Evolutionary conservation across 2,329 filamentous ascomycete species (phyloP).

Genomic region (Alternaria atra): DNA sequence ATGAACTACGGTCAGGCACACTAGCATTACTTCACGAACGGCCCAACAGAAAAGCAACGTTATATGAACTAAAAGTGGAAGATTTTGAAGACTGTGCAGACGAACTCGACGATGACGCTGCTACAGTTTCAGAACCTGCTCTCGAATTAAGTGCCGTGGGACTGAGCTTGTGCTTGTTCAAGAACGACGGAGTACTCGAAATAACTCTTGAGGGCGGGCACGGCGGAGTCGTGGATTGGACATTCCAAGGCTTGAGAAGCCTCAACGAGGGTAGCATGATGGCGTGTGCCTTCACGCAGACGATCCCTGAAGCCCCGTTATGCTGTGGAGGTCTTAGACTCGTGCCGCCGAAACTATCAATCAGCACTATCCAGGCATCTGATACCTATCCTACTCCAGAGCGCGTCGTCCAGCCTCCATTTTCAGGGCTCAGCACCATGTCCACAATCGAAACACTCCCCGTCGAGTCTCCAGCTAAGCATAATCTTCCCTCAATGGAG

Average conservation of each 20-base stretch:
- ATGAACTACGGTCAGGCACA: neutral
- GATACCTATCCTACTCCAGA: neutral
- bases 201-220: neutral
- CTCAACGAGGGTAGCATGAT: neutral
- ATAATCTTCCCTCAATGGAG: no score
- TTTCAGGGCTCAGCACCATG: neutral
- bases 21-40: neutral
- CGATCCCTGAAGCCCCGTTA: neutral
- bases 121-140: accelerated
- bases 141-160: neutral
- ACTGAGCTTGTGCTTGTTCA: neutral
- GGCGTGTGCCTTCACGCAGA: neutral
- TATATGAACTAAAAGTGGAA: neutral
- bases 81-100: neutral
- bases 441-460: neutral
- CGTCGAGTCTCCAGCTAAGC: neutral
- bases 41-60: neutral
- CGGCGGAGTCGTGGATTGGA: neutral
- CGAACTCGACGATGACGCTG: neutral
- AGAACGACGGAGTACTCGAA: neutral
- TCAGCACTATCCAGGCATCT: neutral
- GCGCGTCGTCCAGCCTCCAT: neutral
- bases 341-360: neutral
- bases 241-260: neutral
- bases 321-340: accelerated